These are phyloP conservation scores for Wickerhamiella sergipiensis DNA, from an alignment of 805 yeast genomes.

Conservation along the genomic window DNA sequence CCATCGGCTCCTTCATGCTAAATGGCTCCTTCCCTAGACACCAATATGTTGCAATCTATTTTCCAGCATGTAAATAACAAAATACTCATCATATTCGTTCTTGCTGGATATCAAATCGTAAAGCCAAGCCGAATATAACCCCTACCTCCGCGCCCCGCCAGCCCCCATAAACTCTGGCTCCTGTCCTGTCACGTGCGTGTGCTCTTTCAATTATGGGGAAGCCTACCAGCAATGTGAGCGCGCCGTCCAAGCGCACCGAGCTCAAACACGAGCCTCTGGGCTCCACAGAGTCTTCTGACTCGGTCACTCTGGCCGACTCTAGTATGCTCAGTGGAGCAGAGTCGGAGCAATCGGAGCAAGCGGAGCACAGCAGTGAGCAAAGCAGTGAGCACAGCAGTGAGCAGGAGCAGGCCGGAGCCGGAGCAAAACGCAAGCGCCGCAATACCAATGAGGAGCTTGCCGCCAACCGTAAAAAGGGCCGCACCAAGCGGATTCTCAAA, in stretches of 20 bases:
- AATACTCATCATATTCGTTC: no score
- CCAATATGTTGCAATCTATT: no score
- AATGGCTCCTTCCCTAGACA: no score
- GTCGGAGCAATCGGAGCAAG: no score
- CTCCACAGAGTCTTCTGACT: not conserved
- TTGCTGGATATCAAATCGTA: no score
- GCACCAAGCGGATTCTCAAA: constrained; percentile 11
- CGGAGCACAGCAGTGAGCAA: not conserved
- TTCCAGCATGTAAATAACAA: no score
- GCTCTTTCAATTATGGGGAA: not conserved
- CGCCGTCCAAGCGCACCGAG: not conserved
- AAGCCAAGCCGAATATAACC: not conserved
- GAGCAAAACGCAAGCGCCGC: constrained; percentile 1
- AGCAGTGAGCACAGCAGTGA: not conserved
- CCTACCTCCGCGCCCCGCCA: not conserved
- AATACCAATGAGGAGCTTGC: not conserved
- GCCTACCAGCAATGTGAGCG: not conserved
- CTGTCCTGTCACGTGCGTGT: not conserved
- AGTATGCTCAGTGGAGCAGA: not conserved
- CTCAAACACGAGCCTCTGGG: not conserved
- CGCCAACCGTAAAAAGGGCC: constrained; percentile 1
- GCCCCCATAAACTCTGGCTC: not conserved
- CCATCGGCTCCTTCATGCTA: no score
- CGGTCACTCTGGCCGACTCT: not conserved
- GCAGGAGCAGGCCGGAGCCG: not conserved